These are phyloP conservation scores for Luvunga scandens DNA, from an alignment of 345 rosid species.

Conservation along the genomic window DNA sequence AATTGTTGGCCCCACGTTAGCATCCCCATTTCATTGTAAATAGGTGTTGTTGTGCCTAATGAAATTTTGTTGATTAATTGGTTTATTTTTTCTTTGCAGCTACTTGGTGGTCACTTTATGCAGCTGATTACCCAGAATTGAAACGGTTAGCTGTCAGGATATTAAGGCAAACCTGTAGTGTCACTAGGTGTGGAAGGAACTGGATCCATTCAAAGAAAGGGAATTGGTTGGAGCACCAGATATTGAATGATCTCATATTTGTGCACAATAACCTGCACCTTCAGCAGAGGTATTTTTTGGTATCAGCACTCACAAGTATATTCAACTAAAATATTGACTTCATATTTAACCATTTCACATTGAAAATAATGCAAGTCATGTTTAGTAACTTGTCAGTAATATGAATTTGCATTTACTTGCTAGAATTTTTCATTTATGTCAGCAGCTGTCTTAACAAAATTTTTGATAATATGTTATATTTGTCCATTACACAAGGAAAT, in stretches of 20 bases:
- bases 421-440: neutral
- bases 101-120: conserved; percentile 40
- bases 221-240: conserved; percentile 29
- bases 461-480: neutral
- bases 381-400: neutral
- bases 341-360: neutral
- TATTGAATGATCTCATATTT: conserved; percentile 27
- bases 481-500: neutral
- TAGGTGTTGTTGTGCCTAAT: neutral
- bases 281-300: conserved; percentile 25
- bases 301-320: neutral
- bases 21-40: neutral
- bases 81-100: conserved; percentile 17
- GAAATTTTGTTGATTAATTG: neutral
- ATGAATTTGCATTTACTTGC: neutral
- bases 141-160: conserved; percentile 34
- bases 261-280: conserved; percentile 27
- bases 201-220: conserved; percentile 29
- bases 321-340: neutral
- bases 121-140: conserved; percentile 32
- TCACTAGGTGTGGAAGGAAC: conserved; percentile 22
- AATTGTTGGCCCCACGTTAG: conserved; percentile 29
- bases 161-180: conserved; percentile 33
- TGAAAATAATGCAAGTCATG: neutral
- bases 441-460: neutral